Evolutionary conservation across 345 rosid species (phyloP).

Genomic region (Cardamine chenopodiifolia): DNA sequence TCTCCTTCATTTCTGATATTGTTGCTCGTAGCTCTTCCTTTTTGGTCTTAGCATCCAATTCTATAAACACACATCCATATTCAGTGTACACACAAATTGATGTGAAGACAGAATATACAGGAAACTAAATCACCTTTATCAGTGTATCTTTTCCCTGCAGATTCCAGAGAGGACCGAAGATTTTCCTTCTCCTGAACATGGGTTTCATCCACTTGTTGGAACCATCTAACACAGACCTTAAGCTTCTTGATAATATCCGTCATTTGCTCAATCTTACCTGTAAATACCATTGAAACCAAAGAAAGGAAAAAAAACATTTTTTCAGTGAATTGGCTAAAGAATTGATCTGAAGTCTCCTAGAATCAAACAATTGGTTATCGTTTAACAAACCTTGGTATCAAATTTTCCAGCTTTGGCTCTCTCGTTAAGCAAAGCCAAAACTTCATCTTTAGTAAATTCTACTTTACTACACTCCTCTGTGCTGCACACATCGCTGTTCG

Average conservation of each 20-base stretch:
- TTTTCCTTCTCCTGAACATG: constrained; percentile 60
- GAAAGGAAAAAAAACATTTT: not conserved
- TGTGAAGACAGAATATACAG: not conserved
- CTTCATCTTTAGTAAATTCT: constrained; percentile 79
- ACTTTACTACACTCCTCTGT: constrained; percentile 50
- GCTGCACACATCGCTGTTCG: constrained; percentile 47
- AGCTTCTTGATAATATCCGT: constrained; percentile 64
- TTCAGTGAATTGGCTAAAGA: not conserved
- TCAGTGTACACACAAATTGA: not conserved
- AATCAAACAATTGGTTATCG: not conserved
- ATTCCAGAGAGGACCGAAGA: constrained; percentile 59
- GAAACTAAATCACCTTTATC: constrained; percentile 55
- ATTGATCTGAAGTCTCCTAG: not conserved
- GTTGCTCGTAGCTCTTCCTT: constrained; percentile 51
- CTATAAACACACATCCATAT: constrained; percentile 42
- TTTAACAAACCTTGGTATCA: constrained; percentile 69
- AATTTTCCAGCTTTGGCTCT: constrained; percentile 67
- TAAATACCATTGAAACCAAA: not conserved
- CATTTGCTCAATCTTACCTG: constrained; percentile 66
- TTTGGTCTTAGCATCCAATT: constrained; percentile 58
- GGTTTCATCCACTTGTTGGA: constrained; percentile 60
- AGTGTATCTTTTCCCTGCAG: constrained; percentile 54
- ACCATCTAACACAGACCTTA: constrained; percentile 80
- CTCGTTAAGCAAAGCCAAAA: constrained; percentile 70
- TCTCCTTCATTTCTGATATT: constrained; percentile 54